Base-by-base conservation (phyloP, 2,329 filamentous ascomycete species). In the Fonsecaea pedrosoi region DNA sequence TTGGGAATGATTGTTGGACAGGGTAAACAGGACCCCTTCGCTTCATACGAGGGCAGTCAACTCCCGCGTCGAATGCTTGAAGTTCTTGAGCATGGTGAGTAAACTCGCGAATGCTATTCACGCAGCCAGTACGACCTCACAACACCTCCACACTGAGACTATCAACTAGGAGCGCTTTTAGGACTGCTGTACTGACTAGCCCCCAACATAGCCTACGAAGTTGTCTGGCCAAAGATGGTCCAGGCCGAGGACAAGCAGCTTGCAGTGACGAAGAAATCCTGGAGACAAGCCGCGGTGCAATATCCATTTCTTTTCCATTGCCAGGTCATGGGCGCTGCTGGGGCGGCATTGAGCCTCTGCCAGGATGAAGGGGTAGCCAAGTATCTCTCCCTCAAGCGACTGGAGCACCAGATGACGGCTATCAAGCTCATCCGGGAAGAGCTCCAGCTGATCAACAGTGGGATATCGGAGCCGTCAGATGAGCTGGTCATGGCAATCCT, bases 221-320 rank as follows among this genome's bases (percentile, higher is more conserved):
- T 57, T 21, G 54, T 57, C 35, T 57, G 54, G 54, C 54, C 54
- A n/a, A 57, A 37, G 35, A 57, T 57, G 54, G 13, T 57, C 10
- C 32, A 57, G 15, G 15, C 32, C 15, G 35, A 57, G 35, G 54
- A 32, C 9, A 32, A 40, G 5, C 30, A 35, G 54, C 34, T 57
- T n/a, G 54, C 54, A 2, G 10, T 40, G n/a, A 38, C 35, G 5
- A 57, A 57, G 35, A 35, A 25, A 5, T n/a, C 54, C 21, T 57
- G 54, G 54, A 57, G 54, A 25, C 32, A 40, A 15, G 54, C 30
- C 3, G 35, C 32, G 15, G 35, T 57, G 12, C 54, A 40, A 8
- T 37, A 40, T n/a, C 54, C 54, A 7, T 57, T 25, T 40, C 54
- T 57, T 12, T 40, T 57, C 7, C 54, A 57, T 10, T 57, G 54